Evolutionary conservation across 257 asterid species (phyloP).

Genomic region (Phtheirospermum japonicum): DNA sequence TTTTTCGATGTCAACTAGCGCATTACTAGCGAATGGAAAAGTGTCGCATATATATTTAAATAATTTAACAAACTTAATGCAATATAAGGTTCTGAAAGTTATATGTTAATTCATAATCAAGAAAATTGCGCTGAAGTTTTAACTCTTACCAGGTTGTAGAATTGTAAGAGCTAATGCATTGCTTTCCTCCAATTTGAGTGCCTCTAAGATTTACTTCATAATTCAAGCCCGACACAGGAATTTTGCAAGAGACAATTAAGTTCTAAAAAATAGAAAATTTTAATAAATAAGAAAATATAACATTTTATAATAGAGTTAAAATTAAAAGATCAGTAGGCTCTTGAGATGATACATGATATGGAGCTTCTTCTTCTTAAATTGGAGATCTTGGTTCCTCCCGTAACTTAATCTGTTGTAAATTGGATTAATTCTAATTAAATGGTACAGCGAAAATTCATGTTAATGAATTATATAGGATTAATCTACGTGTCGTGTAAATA

Average conservation of each 20-base stretch:
- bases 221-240: conserved; percentile 46
- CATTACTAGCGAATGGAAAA: conserved; percentile 28
- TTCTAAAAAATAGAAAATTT: neutral
- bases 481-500: too few relatives aligned
- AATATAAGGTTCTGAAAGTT: neutral
- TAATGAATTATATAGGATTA: too few relatives aligned
- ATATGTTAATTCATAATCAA: too few relatives aligned
- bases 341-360: conserved; percentile 35
- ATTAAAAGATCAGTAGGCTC: conserved; percentile 58
- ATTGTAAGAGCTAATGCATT: conserved; percentile 80
- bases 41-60: conserved; percentile 35
- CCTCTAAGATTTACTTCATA: conserved; percentile 55
- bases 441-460: too few relatives aligned
- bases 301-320: neutral
- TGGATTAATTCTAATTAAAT: too few relatives aligned
- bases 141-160: conserved; percentile 51
- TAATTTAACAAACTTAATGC: neutral
- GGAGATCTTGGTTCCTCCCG: conserved; percentile 31
- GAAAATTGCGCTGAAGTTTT: too few relatives aligned
- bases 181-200: conserved; percentile 52
- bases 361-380: conserved; percentile 36
- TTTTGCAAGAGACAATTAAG: neutral
- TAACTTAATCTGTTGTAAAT: conserved; percentile 14
- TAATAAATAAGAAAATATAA: too few relatives aligned
- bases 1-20: conserved; percentile 49